Evolutionary conservation across 2,329 filamentous ascomycete species (phyloP), one percentile per base, ranked within the genome.

Genomic region (Zymoseptoria passerinii): DNA sequence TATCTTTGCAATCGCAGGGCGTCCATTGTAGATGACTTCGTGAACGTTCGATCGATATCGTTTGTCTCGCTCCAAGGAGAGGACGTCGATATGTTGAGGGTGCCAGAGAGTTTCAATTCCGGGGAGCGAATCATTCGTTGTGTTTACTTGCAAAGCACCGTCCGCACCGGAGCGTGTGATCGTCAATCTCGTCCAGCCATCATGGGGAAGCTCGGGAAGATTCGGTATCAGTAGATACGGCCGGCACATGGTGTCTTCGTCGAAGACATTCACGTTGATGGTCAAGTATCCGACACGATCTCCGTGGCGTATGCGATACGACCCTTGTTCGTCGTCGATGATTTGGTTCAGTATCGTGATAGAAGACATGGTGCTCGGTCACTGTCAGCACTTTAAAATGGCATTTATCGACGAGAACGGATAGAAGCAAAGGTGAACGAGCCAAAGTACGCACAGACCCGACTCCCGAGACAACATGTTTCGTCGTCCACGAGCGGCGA

Each of bases 151-250:
- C 49, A 63, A 56, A 57, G 58, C 61, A 50, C 60, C 61, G 18
- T 20, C 23, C 35, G 58, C 52, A 52, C 59, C 55, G 48, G 60
- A 55, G 49, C 62, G 63, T 20, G 53, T 51, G 50, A 69, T 64
- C 18, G 56, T 58, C 53, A 68, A 65, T 51, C 56, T 66, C 48
- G 65, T 69, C 68, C 64, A 71, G 28, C 58, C 51, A 19, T 61
- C 63, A 52, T 66, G 62, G 29, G 68, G 65, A 48, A 71, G 59
- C 53, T 62, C 59, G 28, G 69, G 68, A 8, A 48, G 48, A 16
- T 60, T 58, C 28, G 68, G 65, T 49, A 70, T 67, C 55, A 71
- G 63, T 52, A 71, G 67, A 59, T 70, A 67, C n/a, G 69, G 69
- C 53, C 68, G 63, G 54, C 65, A 69, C 66, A 71, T 67, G 19